Base-by-base conservation (phyloP, 2,329 filamentous ascomycete genomes). In the Blastomyces silverae region DNA sequence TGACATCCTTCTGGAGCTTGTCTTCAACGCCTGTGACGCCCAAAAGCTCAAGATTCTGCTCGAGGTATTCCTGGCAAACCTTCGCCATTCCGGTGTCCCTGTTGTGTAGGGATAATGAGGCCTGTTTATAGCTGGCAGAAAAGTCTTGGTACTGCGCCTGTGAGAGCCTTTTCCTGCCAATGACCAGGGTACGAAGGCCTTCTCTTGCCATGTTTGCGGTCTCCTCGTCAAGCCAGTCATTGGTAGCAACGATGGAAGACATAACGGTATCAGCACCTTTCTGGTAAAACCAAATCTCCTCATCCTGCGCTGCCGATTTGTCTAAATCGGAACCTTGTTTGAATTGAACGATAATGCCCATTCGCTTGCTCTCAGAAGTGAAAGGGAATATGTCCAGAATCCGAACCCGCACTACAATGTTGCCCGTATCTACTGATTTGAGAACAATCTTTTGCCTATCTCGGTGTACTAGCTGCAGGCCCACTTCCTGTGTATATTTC, bases 121-220 rank as follows among this genome's bases (percentile, higher is more conserved):
- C 93, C 69, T 92, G 86, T 65, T 89, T 86, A 74, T 95, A 90
- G 61, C 83, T 86, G 31, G 80, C 74, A 0, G 89, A 84, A 73
- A 99, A 99, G 52, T 92, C 88, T 52, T 86, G 82, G 73, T 97
- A 97, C 70, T 92, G 89, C 69, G 89, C 84, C 6, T 81, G 71
- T 0, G 91, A 93, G 6, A 99, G 82, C 70, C 87, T 88, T 76
- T 94, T 96, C 58, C 95, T 86, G n/a, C 94, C 95, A 34, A 99
- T 89, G 6, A 99, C 94, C 6, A 99, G 83, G 0, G 94, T 99
- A 65, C 94, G 88, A 61, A 99, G 81, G 50, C 94, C 94, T 81
- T 99, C 95, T 59, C 94, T 87, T 6, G 95, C 95, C 95, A 99
- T 99, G 75, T 99, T 99, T n/a, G 91, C 91, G 0, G 94, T 97